Evolutionary conservation across 2,329 filamentous ascomycete species (phyloP).

Genomic region (Raffaelea albimanens): DNA sequence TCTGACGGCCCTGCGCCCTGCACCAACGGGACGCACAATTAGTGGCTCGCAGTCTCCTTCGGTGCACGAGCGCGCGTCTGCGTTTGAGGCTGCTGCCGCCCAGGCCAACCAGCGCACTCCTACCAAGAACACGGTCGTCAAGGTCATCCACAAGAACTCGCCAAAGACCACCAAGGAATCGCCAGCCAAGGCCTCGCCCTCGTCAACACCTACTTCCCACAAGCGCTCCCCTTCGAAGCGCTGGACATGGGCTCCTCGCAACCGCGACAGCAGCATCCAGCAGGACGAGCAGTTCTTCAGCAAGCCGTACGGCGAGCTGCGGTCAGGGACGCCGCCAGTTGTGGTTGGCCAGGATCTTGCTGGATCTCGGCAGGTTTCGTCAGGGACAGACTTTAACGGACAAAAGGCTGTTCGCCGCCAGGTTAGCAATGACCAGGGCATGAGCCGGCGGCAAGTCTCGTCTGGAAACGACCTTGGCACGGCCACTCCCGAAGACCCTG

Average conservation of each 20-base stretch:
- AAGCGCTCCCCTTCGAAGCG: slow-evolving; percentile 4
- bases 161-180: too few species aligned
- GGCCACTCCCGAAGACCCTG: too few species aligned
- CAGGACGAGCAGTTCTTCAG: slow-evolving; percentile 36
- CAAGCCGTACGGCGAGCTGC: slow-evolving; percentile 51
- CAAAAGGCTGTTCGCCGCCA: slow-evolving; percentile 4
- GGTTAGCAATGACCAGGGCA: background rate
- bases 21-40: too few species aligned
- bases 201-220: background rate
- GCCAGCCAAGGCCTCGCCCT: background rate
- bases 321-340: slow-evolving; percentile 41
- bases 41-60: background rate
- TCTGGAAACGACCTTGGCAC: background rate
- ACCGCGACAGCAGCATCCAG: slow-evolving; percentile 36
- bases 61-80: background rate
- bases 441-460: too few species aligned
- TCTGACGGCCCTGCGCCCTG: too few species aligned
- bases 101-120: too few species aligned
- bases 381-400: slow-evolving; percentile 48
- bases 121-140: too few species aligned
- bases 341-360: slow-evolving; percentile 30
- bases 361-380: slow-evolving; percentile 26
- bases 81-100: too few species aligned
- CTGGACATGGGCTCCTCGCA: slow-evolving; percentile 12
- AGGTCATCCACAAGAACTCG: too few species aligned